These are phyloP conservation scores for Betula pendula DNA, from an alignment of 306 rosid genomes.

Conservation along the genomic window DNA sequence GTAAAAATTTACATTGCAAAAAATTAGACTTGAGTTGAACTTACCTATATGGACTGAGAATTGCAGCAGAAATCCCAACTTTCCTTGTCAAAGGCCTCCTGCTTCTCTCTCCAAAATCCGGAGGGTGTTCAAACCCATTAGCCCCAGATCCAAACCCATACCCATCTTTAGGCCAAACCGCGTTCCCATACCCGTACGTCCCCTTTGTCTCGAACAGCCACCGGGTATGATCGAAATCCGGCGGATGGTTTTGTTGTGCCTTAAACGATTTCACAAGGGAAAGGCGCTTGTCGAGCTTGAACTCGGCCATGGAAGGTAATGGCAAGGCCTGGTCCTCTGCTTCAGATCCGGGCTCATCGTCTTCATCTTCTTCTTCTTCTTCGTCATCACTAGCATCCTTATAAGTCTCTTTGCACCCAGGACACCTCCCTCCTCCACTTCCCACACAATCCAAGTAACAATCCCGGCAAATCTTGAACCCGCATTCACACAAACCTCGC, in stretches of 20 bases:
- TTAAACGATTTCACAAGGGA: conserved; percentile 74
- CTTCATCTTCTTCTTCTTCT: conserved; percentile 21
- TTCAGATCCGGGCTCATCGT: conserved; percentile 46
- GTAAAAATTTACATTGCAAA: not conserved
- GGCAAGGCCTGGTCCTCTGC: conserved; percentile 73
- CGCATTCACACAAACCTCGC: conserved; percentile 59
- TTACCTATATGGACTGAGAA: conserved; percentile 83
- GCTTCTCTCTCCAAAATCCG: conserved; percentile 58
- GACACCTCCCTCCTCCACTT: conserved; percentile 61
- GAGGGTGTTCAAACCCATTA: conserved; percentile 69
- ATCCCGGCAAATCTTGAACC: conserved; percentile 71
- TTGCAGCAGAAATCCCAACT: conserved; percentile 70
- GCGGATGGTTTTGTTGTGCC: conserved; percentile 67
- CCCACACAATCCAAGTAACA: conserved; percentile 66
- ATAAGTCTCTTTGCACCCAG: conserved; percentile 73
- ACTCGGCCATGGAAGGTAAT: conserved; percentile 70
- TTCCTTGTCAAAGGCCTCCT: conserved; percentile 76
- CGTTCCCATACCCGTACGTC: conserved; percentile 87
- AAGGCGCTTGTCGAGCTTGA: conserved; percentile 73
- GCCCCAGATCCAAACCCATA: conserved; percentile 52
- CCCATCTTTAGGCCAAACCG: conserved; percentile 86
- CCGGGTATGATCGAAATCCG: conserved; percentile 72
- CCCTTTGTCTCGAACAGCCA: conserved; percentile 90
- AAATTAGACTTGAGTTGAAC: not conserved
- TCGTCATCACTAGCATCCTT: conserved; percentile 45